Conservation (phyloP, 1,284 basidiomycete genomes). For the Coniferiporia sulphurascens region DNA sequence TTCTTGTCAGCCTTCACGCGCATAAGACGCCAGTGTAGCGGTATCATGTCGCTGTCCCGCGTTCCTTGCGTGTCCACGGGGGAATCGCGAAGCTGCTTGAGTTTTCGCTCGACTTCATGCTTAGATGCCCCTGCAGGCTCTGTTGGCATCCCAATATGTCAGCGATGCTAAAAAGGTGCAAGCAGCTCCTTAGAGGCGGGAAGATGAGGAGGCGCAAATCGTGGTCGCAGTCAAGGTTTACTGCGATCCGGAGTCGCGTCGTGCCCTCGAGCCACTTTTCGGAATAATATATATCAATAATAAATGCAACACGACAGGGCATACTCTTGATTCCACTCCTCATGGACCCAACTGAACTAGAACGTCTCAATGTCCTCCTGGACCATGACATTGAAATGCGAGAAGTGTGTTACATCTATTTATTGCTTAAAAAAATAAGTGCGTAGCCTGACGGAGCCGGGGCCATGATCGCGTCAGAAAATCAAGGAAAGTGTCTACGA, state of each 20-base stretch:
- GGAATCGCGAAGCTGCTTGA: constrained; percentile 47
- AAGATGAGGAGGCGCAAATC: neutral
- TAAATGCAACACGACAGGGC: neutral
- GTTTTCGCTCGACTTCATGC: constrained; percentile 37
- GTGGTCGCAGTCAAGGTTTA: neutral
- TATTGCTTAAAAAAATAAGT: neutral
- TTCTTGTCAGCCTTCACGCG: constrained; percentile 33
- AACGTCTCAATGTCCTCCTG: constrained; percentile 46
- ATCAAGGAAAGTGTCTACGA: constrained; percentile 69
- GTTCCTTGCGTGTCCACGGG: constrained; percentile 47
- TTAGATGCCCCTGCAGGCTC: constrained; percentile 4
- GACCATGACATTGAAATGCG: constrained; percentile 47
- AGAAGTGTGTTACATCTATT: constrained; percentile 37
- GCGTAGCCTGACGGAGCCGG: neutral
- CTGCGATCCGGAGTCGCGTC: neutral
- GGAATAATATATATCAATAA: neutral
- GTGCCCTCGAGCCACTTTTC: neutral
- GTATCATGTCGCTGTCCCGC: constrained; percentile 47
- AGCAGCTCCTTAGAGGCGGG: neutral
- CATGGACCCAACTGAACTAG: constrained; percentile 57
- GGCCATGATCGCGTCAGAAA: constrained; percentile 46
- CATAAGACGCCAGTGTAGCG: constrained; percentile 56
- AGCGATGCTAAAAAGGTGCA: neutral
- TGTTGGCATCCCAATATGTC: constrained; percentile 6
- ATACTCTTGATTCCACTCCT: neutral